Evolutionary conservation across 2,329 filamentous ascomycete species (phyloP), one percentile per base, ranked within the genome.

Genomic region (Colletotrichum spaethianum): DNA sequence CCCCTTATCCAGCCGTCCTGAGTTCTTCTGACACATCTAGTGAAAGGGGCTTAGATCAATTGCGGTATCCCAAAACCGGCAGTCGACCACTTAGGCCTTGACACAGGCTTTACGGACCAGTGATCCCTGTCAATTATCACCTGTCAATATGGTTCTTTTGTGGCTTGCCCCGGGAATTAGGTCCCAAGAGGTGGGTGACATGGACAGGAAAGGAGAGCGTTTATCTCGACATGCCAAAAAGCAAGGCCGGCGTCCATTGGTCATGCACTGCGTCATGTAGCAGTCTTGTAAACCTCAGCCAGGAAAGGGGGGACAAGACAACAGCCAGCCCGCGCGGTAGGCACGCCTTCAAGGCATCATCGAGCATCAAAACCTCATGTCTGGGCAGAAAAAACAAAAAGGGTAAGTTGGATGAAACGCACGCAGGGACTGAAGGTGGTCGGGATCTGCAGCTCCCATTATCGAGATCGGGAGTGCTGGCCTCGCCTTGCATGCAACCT

Each of bases 71-170:
- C 70, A 59, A 61, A 59, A 72, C 65, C 65, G 65, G 70, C 31
- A 69, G 65, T 63, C 70, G 59, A 72, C 61, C 52, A 68, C 38
- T 52, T 55, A 38, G 59, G 66, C 36, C 70, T 70, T 64, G 70
- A 70, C 59, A 64, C 53, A 66, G 28, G 44, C 20, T 46, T 16
- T 18, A 44, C 42, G 33, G 60, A 63, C 69, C 42, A 36, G 57
- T 23, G 18, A 72, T 44, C 69, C 69, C 63, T 72, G 69, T 38
- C 57, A 26, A 28, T 67, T 14, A 33, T 12, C 18, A 50, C 63
- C 64, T 72, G 57, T 63, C 69, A 72, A 40, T 52, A 72, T 46
- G 64, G 52, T 59, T 64, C 53, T 42, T 48, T 36, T 28, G 36
- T 66, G 38, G 28, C 46, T 36, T 56, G 48, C 2, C 26, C 36